These are phyloP conservation scores for Xylaria sp. DNA, from an alignment of 2,329 filamentous ascomycete genomes.

Conservation along the genomic window DNA sequence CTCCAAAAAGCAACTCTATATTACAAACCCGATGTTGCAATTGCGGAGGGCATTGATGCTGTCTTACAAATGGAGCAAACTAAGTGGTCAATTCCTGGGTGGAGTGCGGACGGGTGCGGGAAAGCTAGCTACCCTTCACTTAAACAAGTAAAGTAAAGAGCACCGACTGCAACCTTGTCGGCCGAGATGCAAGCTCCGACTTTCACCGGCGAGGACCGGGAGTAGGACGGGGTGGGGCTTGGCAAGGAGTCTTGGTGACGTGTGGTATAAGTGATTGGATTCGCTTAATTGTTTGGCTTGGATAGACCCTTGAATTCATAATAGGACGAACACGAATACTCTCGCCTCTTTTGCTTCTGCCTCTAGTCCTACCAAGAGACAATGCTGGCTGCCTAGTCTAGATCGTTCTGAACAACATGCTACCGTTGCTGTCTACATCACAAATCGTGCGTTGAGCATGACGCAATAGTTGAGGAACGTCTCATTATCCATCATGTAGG, in stretches of 20 bases:
- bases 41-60: background rate
- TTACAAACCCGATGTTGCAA: slow-evolving; percentile 5
- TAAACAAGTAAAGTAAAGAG: background rate
- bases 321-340: background rate
- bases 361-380: background rate
- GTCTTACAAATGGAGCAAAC: slow-evolving; percentile 12
- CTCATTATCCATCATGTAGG: background rate
- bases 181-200: background rate
- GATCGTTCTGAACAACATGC: background rate
- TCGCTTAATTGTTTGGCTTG: background rate
- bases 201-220: background rate
- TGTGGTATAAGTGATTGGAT: slow-evolving; percentile 7
- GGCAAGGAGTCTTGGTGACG: background rate
- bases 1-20: background rate
- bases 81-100: background rate
- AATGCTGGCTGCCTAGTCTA: background rate
- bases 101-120: background rate
- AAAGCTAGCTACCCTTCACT: background rate
- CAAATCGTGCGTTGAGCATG: background rate
- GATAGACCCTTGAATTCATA: slow-evolving; percentile 1
- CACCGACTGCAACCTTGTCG: slow-evolving; percentile 10
- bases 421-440: background rate
- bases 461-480: slow-evolving; percentile 7
- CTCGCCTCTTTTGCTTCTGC: background rate
- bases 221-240: background rate